These are phyloP conservation scores for Claviceps arundinis DNA, from an alignment of 2,329 filamentous ascomycete species.

Conservation along the genomic window DNA sequence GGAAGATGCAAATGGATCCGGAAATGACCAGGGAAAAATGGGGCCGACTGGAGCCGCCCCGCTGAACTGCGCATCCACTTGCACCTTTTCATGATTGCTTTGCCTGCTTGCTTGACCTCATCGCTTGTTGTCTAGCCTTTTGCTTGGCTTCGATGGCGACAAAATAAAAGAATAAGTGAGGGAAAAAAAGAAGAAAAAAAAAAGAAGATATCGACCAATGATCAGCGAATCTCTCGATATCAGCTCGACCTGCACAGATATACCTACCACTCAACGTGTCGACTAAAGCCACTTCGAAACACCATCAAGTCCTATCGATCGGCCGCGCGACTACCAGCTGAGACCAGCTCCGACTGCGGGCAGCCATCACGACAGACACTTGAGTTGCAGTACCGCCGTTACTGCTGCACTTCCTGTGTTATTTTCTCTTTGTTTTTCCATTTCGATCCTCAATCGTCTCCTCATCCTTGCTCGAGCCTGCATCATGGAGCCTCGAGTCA, in stretches of 20 bases:
- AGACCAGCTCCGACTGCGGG: background rate
- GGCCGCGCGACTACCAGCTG: constrained; percentile 1
- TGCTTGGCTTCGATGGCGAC: background rate
- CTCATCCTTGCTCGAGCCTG: background rate
- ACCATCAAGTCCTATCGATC: background rate
- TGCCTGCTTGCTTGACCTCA: background rate
- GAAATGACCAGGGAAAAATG: too few relatives aligned
- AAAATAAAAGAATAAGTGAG: background rate
- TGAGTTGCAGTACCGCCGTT: background rate
- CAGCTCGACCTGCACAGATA: background rate
- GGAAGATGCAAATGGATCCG: background rate
- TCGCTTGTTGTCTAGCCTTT: background rate
- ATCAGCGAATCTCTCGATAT: background rate
- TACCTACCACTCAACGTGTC: background rate
- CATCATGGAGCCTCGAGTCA: constrained; percentile 15
- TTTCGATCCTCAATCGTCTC: background rate
- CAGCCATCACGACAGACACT: background rate
- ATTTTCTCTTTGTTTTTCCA: background rate
- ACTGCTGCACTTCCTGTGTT: background rate
- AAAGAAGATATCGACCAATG: background rate
- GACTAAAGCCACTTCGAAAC: background rate
- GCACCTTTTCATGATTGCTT: background rate
- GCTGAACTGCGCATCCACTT: background rate
- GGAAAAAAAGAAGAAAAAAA: background rate
- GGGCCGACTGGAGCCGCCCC: background rate